Conservation (phyloP, 2,329 filamentous ascomycete genomes). For the Paecilomyces variotii region DNA sequence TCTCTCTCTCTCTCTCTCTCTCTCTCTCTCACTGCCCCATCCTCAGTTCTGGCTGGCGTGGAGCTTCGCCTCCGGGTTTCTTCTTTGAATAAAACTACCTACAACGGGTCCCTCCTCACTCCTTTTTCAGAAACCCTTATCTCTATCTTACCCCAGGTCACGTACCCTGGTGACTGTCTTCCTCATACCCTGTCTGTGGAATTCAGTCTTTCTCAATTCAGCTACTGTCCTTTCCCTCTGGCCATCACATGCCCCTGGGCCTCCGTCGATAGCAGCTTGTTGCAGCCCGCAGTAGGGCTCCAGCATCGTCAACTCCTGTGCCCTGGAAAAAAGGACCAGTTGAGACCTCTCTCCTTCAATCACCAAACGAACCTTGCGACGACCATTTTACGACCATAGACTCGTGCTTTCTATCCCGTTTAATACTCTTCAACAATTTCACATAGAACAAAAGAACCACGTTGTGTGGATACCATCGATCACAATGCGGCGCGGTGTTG, state of each 20-base stretch:
- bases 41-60: background rate
- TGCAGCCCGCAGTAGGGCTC: background rate
- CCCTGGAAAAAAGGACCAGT: background rate
- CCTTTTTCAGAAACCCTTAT: background rate
- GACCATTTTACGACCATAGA: background rate
- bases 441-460: background rate
- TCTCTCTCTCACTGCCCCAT: background rate
- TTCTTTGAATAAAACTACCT: background rate
- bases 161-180: background rate
- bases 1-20: background rate
- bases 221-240: background rate
- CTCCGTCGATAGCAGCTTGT: background rate
- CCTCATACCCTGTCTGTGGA: background rate
- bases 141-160: background rate
- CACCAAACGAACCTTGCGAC: background rate
- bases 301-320: background rate
- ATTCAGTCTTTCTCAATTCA: background rate
- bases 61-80: background rate
- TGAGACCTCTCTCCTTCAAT: background rate
- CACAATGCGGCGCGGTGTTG: constrained; percentile 52
- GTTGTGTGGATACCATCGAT: constrained; percentile 3
- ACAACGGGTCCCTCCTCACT: background rate
- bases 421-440: background rate
- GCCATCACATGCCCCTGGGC: background rate
- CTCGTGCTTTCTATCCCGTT: background rate